Base-by-base conservation (phyloP, 2,329 filamentous ascomycete species). In the Bipolaris oryzae region DNA sequence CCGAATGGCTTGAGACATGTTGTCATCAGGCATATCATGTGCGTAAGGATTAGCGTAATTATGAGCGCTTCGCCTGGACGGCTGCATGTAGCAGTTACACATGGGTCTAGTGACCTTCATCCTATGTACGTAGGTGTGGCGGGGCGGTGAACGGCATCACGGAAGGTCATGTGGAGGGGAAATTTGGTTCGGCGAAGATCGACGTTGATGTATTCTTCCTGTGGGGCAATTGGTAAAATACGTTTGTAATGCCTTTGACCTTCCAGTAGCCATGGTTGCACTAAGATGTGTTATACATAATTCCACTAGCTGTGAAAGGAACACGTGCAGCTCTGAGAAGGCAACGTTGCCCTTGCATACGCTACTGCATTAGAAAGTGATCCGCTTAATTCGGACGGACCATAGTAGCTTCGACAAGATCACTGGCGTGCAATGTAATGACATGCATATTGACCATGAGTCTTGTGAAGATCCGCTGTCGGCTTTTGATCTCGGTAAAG, bases 161-260 rank as follows among this genome's bases (percentile, higher is more conserved):
- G 31, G 18, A 18, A 28, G 15, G 16, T n/a, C 31, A 50, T 16
- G 46, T 37, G 38, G 20, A 37, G 23, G 39, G 15, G 33, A 21
- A 23, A 16, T 6, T 39, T 37, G 33, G 20, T 21, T 48, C 37
- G 33, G 45, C 28, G 20, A 38, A 48, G 51, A 55, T 55, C 37
- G 38, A 50, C 52, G 15, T 53, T 5, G 9, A 15, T 15, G 48
- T 42, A 33, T 28, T 21, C n/a, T 23, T 50, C 21, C 10, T 33
- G 23, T 28, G 31, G 39, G n/a, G 7, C 13, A 9, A 35, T 15
- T 38, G 38, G 43, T 33, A 55, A 38, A 42, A 38, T 33, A 9
- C 20, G 18, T 45, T 35, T 50, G 16, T 23, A 51, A 44, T 20
- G 11, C 45, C 28, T 13, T 16, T 28, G 42, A 10, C 21, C 11